phyloP scores from a whole-genome alignment of 2,329 filamentous ascomycete species.

The Penicillium sp. region DNA sequence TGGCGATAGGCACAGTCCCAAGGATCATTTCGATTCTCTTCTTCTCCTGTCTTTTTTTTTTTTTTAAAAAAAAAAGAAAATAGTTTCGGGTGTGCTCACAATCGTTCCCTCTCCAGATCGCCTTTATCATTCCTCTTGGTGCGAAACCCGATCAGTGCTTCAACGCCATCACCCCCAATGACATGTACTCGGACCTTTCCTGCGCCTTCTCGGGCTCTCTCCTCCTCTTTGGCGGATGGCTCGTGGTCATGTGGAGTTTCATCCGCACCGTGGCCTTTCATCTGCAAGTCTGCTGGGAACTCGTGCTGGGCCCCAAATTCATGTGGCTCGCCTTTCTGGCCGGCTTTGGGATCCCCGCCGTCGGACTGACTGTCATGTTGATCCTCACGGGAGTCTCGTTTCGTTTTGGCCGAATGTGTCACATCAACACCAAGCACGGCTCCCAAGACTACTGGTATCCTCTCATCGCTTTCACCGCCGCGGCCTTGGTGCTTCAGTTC shows the following conservation, averaged over 20 bases:
- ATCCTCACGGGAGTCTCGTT: slow-evolving; percentile 88
- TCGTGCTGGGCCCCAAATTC: slow-evolving; percentile 79
- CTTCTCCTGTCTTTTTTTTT: too few species aligned
- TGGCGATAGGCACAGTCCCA: too few species aligned
- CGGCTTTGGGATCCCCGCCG: slow-evolving; percentile 77
- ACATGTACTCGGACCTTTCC: slow-evolving; percentile 73
- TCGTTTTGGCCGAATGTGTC: slow-evolving; percentile 84
- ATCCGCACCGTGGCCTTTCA: slow-evolving; percentile 85
- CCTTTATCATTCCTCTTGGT: slow-evolving; percentile 82
- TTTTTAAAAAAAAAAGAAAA: too few species aligned
- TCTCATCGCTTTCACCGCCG: slow-evolving; percentile 67
- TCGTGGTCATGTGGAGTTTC: slow-evolving; percentile 80
- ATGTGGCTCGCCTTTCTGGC: slow-evolving; percentile 76
- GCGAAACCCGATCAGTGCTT: slow-evolving; percentile 74
- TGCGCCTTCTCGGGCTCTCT: slow-evolving; percentile 87
- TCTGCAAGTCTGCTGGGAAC: slow-evolving; percentile 96
- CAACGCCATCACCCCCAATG: slow-evolving; percentile 85
- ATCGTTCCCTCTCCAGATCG: slow-evolving; percentile 51
- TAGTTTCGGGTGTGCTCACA: too few species aligned
- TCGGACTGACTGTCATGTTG: slow-evolving; percentile 70
- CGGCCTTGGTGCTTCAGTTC: slow-evolving; percentile 74
- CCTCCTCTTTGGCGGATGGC: slow-evolving; percentile 78
- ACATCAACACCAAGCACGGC: slow-evolving; percentile 86
- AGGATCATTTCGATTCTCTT: too few species aligned
- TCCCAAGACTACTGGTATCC: slow-evolving; percentile 87